A percentile compares a stretch with the other conserved stretches of the same genome.
phyloP scores from a whole-genome alignment of 208 protist genomes.

The Zelonia costaricensis region DNA sequence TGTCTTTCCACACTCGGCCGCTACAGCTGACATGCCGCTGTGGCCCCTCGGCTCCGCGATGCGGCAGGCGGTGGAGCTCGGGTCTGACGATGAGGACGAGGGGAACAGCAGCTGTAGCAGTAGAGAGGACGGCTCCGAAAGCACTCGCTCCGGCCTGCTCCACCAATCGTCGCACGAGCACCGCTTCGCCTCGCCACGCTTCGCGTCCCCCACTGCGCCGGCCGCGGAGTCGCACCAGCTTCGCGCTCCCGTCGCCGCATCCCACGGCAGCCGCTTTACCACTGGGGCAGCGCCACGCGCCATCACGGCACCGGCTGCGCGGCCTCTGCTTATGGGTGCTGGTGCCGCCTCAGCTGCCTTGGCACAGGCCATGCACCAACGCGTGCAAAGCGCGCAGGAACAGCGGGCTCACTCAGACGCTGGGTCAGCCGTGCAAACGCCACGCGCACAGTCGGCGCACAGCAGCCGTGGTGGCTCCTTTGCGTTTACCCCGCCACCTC shows the following conservation, averaged over 20 bases:
- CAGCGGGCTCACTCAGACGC: background rate
- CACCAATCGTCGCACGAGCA: background rate
- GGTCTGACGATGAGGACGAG: slow-evolving; percentile 17
- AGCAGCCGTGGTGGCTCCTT: slow-evolving; percentile 31
- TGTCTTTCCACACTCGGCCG: too few species aligned
- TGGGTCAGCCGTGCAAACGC: background rate
- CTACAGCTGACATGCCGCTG: slow-evolving; percentile 20
- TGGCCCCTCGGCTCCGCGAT: slow-evolving; percentile 10
- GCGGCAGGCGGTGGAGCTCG: slow-evolving; percentile 13
- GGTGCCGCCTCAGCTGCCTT: background rate
- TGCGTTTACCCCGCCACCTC: slow-evolving; percentile 18
- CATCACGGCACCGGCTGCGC: background rate
- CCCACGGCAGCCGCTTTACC: slow-evolving; percentile 4
- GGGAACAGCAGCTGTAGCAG: slow-evolving; percentile 12
- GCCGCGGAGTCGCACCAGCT: background rate
- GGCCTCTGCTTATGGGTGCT: background rate
- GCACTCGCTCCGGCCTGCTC: background rate
- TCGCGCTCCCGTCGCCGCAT: too few species aligned
- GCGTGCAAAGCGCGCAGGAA: slow-evolving; percentile 11
- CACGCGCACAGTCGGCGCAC: slow-evolving; percentile 9
- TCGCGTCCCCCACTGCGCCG: background rate
- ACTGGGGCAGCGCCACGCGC: background rate
- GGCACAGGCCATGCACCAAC: slow-evolving; percentile 7
- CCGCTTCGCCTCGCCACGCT: background rate
- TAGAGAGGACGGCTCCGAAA: background rate